These are phyloP conservation scores for Serendipita sp. DNA, from an alignment of 768 basidiomycete species.

Conservation along the genomic window DNA sequence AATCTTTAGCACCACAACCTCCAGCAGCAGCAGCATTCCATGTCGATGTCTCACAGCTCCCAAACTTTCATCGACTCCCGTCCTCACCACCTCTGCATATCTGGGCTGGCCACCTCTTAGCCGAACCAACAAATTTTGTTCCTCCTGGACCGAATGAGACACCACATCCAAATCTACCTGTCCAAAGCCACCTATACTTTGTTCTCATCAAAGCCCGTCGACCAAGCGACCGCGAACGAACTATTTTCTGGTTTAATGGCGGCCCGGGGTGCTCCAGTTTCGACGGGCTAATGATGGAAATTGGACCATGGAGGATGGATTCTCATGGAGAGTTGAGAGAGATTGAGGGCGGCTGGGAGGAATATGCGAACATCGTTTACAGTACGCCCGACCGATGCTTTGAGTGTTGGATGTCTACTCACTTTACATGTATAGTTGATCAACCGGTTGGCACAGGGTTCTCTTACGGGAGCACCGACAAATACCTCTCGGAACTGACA, in stretches of 20 bases:
- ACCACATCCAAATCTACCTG: conserved; percentile 19
- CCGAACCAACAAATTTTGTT: conserved; percentile 46
- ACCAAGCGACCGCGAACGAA: conserved; percentile 72
- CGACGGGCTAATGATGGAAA: conserved; percentile 95
- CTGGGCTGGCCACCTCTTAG: conserved; percentile 73
- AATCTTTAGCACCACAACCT: not conserved
- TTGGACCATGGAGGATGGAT: conserved; percentile 83
- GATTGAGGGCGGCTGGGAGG: conserved; percentile 88
- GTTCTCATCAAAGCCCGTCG: conserved; percentile 78
- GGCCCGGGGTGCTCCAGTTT: conserved; percentile 97
- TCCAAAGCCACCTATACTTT: conserved; percentile 54
- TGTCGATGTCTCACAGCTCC: conserved; percentile 42
- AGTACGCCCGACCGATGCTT: conserved; percentile 32
- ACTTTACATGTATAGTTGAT: conserved; percentile 51
- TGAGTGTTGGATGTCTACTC: not conserved
- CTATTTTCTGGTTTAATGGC: conserved; percentile 97
- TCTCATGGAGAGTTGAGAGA: conserved; percentile 54
- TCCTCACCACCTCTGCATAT: conserved; percentile 49
- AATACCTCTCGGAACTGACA: conserved; percentile 63
- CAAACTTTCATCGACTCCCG: conserved; percentile 60
- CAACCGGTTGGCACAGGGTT: conserved; percentile 95
- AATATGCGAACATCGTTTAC: conserved; percentile 87
- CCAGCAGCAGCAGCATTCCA: conserved; percentile 64
- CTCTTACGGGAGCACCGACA: conserved; percentile 76
- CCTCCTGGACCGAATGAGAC: conserved; percentile 43